Evolutionary conservation across 1,284 basidiomycete species (phyloP).

Genomic region (Sporisorium graminicola): DNA sequence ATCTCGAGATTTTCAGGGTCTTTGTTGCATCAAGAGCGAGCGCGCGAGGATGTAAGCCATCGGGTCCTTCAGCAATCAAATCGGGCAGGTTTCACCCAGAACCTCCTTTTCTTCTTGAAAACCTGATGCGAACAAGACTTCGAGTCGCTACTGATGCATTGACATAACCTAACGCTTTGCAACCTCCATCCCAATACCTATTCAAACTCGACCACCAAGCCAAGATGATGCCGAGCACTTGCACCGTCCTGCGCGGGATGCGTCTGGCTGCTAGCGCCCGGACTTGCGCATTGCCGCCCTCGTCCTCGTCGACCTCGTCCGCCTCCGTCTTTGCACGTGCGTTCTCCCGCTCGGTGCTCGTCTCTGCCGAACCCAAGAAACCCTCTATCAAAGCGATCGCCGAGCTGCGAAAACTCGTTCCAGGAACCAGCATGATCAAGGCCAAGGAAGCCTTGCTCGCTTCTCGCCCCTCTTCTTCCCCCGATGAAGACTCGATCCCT

Average conservation of each 20-base stretch:
- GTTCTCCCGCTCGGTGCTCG: constrained; percentile 15
- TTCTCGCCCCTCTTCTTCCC: constrained; percentile 66
- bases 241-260: constrained; percentile 9
- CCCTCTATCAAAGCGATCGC: constrained; percentile 81
- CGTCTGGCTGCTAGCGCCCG: constrained; percentile 3
- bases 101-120: not conserved
- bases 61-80: not conserved
- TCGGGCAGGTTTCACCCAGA: not conserved
- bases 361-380: constrained; percentile 46
- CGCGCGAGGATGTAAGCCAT: not conserved
- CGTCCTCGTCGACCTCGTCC: not conserved
- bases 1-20: not conserved
- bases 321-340: not conserved
- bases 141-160: too few species aligned
- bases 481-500: constrained; percentile 78
- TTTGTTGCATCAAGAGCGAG: not conserved
- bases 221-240: constrained; percentile 9
- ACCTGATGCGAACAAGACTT: not conserved
- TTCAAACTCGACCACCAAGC: too few species aligned
- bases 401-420: constrained; percentile 82
- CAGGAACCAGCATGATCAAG: constrained; percentile 81
- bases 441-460: constrained; percentile 87
- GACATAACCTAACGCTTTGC: too few species aligned
- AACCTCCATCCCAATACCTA: not conserved
- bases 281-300: not conserved